Evolutionary conservation across 805 yeast species (phyloP).

Genomic region (Ogataea paradorogensis): DNA sequence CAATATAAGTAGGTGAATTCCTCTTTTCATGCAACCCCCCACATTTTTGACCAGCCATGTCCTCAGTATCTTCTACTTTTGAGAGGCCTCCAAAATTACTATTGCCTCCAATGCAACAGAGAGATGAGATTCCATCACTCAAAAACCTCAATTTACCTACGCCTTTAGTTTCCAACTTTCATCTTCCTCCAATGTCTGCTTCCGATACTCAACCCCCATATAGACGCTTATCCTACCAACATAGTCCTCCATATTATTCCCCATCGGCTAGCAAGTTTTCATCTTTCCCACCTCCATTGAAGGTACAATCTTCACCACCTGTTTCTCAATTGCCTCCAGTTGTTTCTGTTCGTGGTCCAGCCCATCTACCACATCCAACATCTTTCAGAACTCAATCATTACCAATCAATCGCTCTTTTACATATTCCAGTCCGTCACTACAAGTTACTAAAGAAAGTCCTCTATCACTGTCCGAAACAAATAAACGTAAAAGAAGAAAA

Average conservation of each 20-base stretch:
- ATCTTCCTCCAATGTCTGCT: conserved; percentile 5
- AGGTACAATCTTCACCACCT: conserved; percentile 6
- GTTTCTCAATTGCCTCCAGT: conserved; percentile 9
- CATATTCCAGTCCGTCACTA: conserved; percentile 5
- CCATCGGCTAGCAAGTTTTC: conserved; percentile 8
- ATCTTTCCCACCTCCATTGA: conserved; percentile 8
- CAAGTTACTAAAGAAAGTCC: conserved; percentile 1
- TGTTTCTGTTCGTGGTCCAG: conserved; percentile 2
- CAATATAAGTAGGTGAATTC: conserved; percentile 3
- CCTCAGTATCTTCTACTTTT: conserved; percentile 3
- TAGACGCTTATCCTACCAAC: conserved; percentile 8
- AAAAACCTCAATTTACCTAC: conserved; percentile 16
- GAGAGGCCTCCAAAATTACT: conserved; percentile 14
- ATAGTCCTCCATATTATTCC: conserved; percentile 4
- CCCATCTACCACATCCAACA: conserved; percentile 9
- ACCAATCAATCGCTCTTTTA: conserved; percentile 3
- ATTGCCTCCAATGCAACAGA: conserved; percentile 8
- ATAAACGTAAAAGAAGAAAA: conserved; percentile 50
- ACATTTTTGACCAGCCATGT: conserved; percentile 3
- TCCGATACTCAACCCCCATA: conserved; percentile 3
- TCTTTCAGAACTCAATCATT: conserved; percentile 12
- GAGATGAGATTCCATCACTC: conserved; percentile 15
- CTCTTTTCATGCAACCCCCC: background rate
- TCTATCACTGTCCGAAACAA: conserved; percentile 6
- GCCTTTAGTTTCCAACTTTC: conserved; percentile 14